Conservation (phyloP, 2,329 filamentous ascomycete species). For the Arthrinium phaeospermum region DNA sequence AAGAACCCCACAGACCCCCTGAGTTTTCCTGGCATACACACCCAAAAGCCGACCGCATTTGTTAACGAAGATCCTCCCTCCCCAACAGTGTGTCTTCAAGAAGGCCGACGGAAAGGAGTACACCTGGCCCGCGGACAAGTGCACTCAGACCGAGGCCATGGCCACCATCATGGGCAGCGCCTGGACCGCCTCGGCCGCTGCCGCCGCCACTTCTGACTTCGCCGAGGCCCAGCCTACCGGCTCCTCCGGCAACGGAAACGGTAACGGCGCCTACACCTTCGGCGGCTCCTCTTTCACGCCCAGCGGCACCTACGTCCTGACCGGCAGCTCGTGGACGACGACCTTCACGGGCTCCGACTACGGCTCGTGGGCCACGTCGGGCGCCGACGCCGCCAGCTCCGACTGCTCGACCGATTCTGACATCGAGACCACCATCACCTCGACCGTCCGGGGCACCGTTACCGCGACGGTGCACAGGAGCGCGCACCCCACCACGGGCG, state of each 20-base stretch:
- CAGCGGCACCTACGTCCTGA: slow-evolving; percentile 14
- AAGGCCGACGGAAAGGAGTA: neutral
- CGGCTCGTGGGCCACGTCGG: neutral
- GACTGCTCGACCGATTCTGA: neutral
- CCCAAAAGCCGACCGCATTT: neutral
- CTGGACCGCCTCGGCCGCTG: neutral
- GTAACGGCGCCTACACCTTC: neutral
- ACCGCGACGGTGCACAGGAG: neutral
- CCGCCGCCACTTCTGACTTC: neutral
- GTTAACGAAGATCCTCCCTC: neutral
- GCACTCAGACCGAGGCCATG: neutral
- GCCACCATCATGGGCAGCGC: neutral
- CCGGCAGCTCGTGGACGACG: slow-evolving; percentile 2
- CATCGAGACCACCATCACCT: neutral
- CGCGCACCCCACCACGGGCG: neutral
- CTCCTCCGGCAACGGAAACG: too few relatives aligned
- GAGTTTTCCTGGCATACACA: neutral
- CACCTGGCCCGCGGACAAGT: neutral
- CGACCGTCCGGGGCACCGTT: neutral
- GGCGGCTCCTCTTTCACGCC: neutral
- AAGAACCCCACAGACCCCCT: too few relatives aligned
- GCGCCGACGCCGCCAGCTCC: neutral
- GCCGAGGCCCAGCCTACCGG: neutral
- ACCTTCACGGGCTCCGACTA: slow-evolving; percentile 6
- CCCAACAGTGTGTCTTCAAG: neutral